Conservation (phyloP, 176 grass and related monocot species). For the Carex pumila region DNA sequence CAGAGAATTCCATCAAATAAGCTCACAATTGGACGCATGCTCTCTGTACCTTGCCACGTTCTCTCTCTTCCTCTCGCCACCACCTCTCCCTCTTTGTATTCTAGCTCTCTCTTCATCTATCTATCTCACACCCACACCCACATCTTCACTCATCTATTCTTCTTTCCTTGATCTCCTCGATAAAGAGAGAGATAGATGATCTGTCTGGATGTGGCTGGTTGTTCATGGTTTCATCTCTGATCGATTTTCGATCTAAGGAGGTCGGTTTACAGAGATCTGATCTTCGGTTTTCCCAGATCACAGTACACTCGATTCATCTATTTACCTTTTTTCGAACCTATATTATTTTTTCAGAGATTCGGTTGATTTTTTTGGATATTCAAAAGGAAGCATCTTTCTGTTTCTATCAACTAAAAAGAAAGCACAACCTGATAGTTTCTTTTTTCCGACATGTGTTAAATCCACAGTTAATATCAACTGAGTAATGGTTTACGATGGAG, state of each 20-base stretch:
- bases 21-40: constrained; percentile 19
- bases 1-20: not conserved
- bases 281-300: constrained; percentile 5
- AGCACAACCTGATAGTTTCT: not conserved
- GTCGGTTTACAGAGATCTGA: not conserved
- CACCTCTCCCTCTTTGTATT: not conserved
- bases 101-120: not conserved
- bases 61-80: constrained; percentile 28
- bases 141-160: not conserved
- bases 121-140: not conserved
- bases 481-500: constrained; percentile 44
- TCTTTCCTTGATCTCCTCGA: not conserved
- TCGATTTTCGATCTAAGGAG: constrained; percentile 14
- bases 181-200: not conserved
- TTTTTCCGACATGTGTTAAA: not conserved
- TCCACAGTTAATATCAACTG: constrained; percentile 14
- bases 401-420: not conserved
- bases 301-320: not conserved
- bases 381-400: not conserved
- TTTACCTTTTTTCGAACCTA: not conserved
- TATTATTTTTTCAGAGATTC: constrained; percentile 5
- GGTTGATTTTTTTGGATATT: not conserved
- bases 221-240: not conserved
- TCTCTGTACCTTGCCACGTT: constrained; percentile 15
- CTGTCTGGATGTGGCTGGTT: not conserved